Evolutionary conservation across 2,329 filamentous ascomycete species (phyloP).

Genomic region (Penicillium sp.): DNA sequence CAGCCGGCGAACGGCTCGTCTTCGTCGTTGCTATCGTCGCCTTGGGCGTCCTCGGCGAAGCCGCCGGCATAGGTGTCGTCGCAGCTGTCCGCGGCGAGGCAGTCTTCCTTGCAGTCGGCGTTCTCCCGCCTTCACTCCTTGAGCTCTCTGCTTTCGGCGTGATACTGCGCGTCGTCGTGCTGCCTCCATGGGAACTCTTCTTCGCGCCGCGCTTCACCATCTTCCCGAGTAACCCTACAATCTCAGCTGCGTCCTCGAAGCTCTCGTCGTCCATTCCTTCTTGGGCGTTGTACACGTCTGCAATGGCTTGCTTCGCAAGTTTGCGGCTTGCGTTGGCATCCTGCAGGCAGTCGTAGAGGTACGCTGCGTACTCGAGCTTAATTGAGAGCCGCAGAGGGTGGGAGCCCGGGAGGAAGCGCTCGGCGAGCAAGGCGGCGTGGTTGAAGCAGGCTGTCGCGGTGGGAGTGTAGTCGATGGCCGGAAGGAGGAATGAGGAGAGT

Average conservation of each 20-base stretch:
- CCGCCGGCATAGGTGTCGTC: slow-evolving; percentile 9
- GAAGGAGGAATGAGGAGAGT: slow-evolving; percentile 76
- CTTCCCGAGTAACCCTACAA: slow-evolving; percentile 82
- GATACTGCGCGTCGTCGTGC: slow-evolving; percentile 29
- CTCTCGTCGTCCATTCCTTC: slow-evolving; percentile 96
- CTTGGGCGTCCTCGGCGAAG: slow-evolving; percentile 10
- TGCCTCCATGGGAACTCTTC: slow-evolving; percentile 40
- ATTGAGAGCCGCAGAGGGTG: slow-evolving; percentile 88
- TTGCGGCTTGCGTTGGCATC: slow-evolving; percentile 76
- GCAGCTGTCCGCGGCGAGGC: slow-evolving; percentile 14
- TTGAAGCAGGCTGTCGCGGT: slow-evolving; percentile 81
- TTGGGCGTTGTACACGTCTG: slow-evolving; percentile 86
- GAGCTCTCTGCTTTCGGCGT: slow-evolving; percentile 35
- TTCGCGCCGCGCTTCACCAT: slow-evolving; percentile 79
- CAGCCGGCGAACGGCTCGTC: slow-evolving; percentile 23
- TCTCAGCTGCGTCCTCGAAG: slow-evolving; percentile 87
- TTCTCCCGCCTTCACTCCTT: slow-evolving; percentile 38
- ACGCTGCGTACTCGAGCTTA: slow-evolving; percentile 90
- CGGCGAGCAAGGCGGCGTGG: slow-evolving; percentile 75
- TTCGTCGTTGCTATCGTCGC: slow-evolving; percentile 10
- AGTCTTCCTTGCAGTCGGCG: slow-evolving; percentile 27
- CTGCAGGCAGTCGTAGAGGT: slow-evolving; percentile 90
- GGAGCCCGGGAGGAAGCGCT: slow-evolving; percentile 78
- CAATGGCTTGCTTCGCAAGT: slow-evolving; percentile 80
- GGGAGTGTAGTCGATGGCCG: slow-evolving; percentile 79